Base-by-base conservation (phyloP, 805 yeast genomes). In the Kodamaea neixiangensis region DNA sequence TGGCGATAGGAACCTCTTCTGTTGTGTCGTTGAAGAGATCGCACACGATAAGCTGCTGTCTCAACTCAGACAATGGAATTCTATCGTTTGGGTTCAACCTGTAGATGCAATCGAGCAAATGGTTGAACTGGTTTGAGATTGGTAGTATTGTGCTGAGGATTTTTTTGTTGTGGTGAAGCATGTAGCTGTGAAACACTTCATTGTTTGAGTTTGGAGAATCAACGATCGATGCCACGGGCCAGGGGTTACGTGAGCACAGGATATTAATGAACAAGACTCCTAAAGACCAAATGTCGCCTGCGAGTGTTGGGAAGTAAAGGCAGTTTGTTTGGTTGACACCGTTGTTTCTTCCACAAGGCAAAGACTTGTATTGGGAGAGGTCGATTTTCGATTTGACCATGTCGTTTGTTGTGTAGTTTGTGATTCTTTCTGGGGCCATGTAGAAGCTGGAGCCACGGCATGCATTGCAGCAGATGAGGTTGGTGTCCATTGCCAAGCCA, bases 341-440 rank as follows among this genome's bases (percentile, higher is more conserved):
- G 20, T 47, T 47, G 13, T 58, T 53, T 21, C 54, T 56, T 19
- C 56, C 57, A 43, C 54, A 51, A 10, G 54, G 52, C 19, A 54
- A 43, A 5, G 60, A 47, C 47, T 52, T 44, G 54, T 59, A 68
- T 51, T 60, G 71, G 53, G 50, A 57, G 61, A 71, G 61, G 53
- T 71, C 67, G n/a, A 71, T 53, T n/a, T 62, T 47, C 18, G 64
- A 54, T 39, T 60, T 54, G 43, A 68, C 65, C 15, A 60, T 49
- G 31, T 54, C 56, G 54, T 67, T 63, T 47, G 71, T 68, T 53
- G 66, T 62, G 44, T 72, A 76, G 56, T 80, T 78, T 17, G 73
- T 69, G n/a, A 83, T 66, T 63, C 94, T 71, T 66, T 91, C 97
- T 6, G 97, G 97, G 0, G 97, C 87, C 97, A 92, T 91, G 70